A percentile compares a stretch with the other conserved stretches of the same genome.
Evolutionary conservation across 495 filamentous ascomycete species (phyloP).

Genomic region (Terfezia claveryi): DNA sequence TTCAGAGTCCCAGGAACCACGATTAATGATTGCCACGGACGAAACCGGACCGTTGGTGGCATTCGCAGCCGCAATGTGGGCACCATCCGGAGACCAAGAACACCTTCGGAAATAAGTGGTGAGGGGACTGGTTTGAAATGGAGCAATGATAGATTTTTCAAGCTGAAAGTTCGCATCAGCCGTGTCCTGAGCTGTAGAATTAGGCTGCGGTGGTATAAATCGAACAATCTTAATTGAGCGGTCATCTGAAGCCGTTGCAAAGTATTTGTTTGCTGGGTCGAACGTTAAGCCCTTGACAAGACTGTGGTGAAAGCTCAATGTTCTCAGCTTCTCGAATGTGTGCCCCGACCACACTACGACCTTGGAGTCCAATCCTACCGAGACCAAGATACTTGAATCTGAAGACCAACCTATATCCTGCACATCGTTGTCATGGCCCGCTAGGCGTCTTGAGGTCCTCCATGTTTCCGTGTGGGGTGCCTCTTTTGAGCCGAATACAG

Average conservation of each 20-base stretch:
- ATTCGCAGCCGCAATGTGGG: constrained; percentile 92
- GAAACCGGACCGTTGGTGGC: constrained; percentile 92
- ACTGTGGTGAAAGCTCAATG: constrained; percentile 70
- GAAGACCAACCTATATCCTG: constrained; percentile 95
- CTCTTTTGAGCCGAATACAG: constrained; percentile 54
- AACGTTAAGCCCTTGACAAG: constrained; percentile 98
- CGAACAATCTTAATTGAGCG: constrained; percentile 91
- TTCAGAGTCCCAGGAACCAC: constrained; percentile 80
- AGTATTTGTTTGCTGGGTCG: constrained; percentile 97
- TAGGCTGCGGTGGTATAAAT: constrained; percentile 76
- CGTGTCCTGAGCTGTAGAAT: constrained; percentile 81
- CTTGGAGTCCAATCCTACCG: constrained; percentile 91
- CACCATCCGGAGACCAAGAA: constrained; percentile 92
- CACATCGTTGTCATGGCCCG: constrained; percentile 95
- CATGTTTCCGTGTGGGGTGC: constrained; percentile 87
- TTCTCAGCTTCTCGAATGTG: constrained; percentile 95
- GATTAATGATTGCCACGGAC: constrained; percentile 86
- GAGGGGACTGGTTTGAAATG: constrained; percentile 70
- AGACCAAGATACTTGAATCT: constrained; percentile 86
- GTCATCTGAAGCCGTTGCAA: constrained; percentile 93
- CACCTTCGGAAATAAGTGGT: constrained; percentile 94
- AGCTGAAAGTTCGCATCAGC: constrained; percentile 72
- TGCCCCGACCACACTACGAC: constrained; percentile 94
- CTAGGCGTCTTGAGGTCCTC: constrained; percentile 77
- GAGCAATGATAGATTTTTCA: constrained; percentile 62